Conservation (phyloP, 208 protist species). For the Novymonas esmeraldas region DNA sequence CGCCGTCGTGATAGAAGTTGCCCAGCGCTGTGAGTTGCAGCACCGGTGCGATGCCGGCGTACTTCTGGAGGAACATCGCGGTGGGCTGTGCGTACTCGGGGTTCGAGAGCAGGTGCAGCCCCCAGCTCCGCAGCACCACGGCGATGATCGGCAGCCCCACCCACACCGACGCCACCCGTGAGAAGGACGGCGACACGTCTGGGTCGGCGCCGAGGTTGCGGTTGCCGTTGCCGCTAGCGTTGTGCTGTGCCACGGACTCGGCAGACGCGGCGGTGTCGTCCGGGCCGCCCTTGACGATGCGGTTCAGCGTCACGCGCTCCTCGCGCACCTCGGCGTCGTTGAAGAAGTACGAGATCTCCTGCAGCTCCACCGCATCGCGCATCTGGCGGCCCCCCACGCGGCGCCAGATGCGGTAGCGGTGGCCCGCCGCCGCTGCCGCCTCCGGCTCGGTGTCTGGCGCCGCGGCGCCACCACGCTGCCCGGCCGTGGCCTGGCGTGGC, state of each 20-base stretch:
- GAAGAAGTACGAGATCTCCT: slow-evolving; percentile 52
- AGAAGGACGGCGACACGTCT: slow-evolving; percentile 40
- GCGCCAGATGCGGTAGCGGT: slow-evolving; percentile 50
- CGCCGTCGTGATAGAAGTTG: slow-evolving; percentile 22
- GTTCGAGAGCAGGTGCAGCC: slow-evolving; percentile 63
- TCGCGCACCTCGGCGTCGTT: slow-evolving; percentile 30
- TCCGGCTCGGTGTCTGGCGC: background rate
- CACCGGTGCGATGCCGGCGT: slow-evolving; percentile 57
- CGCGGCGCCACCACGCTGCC: background rate
- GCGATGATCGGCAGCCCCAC: slow-evolving; percentile 50
- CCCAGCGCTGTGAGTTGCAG: slow-evolving; percentile 47
- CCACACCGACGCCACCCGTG: slow-evolving; percentile 70
- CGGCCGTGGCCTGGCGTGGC: background rate
- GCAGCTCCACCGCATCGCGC: slow-evolving; percentile 62
- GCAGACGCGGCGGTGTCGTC: no score
- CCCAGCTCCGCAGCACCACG: slow-evolving; percentile 61
- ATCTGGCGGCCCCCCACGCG: slow-evolving; percentile 67
- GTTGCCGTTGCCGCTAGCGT: background rate
- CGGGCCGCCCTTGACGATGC: background rate
- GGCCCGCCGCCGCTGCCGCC: slow-evolving; percentile 3
- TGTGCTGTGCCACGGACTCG: background rate
- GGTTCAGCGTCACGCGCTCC: slow-evolving; percentile 22
- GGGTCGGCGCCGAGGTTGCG: slow-evolving; percentile 17
- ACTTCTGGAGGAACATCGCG: slow-evolving; percentile 71
- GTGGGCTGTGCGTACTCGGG: slow-evolving; percentile 67